Evolutionary conservation across 2,329 filamentous ascomycete genomes (phyloP), one percentile per base, ranked within the genome.

Genomic region (Fonsecaea nubica): DNA sequence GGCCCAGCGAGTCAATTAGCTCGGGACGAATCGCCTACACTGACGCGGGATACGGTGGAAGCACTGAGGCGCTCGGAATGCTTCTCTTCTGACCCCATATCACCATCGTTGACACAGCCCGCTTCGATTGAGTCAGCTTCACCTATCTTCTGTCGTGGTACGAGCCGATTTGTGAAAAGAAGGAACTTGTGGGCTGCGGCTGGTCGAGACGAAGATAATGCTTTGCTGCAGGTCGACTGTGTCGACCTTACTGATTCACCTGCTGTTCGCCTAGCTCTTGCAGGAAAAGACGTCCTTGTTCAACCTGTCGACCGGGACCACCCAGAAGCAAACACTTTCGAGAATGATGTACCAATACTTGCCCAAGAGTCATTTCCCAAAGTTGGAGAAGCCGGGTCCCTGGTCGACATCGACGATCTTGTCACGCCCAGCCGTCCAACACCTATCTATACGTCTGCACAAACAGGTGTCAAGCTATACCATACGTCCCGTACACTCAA

Each of bases 1-100:
- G 92, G 92, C 0, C 95, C 92, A 0, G 93, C 90, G 1, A 96
- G 92, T 76, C 92, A 96, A 76, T 80, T 96, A 30, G 90, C 89
- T 13, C 81, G 85, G 62, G 90, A 92, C 64, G 87, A 92, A 40
- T 91, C 90, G 0, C 90, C 90, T 0, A 85, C 85, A 0, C 84
- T 89, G 30, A 76, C 91, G 15, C 83, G 84, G 35, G 85, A 90
- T 54, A 77, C 91, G 21, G 87, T 91, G 61, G 75, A 81, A 61
- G 89, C 88, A 1, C 84, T 91, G 69, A 83, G 82, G 68, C 81
- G 81, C 42, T 91, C 89, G 0, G 89, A 87, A 64, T 55, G 52
- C 25, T 58, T 63, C 18, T 58, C 50, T 8, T 72, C 65, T 57
- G 69, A 69, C 53, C 69, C 65, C 5, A 58, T 69, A 10, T 70